Base-by-base conservation (phyloP, 139 green algal species). In the Chlamydomonas asymmetrica region DNA sequence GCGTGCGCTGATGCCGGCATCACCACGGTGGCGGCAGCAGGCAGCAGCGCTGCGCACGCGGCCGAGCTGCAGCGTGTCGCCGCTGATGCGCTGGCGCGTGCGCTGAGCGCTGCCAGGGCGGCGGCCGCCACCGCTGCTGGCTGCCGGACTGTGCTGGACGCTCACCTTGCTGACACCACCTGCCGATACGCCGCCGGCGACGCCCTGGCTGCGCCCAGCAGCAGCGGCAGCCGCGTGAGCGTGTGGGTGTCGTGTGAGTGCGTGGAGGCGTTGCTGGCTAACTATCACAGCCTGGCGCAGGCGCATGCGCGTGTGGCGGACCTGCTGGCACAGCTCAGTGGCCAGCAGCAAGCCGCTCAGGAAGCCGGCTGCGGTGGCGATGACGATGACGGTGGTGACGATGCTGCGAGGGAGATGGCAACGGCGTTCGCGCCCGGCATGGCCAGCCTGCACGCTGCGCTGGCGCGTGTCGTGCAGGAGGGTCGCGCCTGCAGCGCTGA, bases 401-500 rank as follows among this genome's bases (percentile, higher is more conserved):
- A 39, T 37, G 50, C 45, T 4, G 37, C 56, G 25, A 66, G 35
- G 5, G n/a, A 27, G 3, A 27, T 60, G 4, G 59, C 37, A 29
- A 23, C 52, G 34, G 49, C 61, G 6, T 56, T 40, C 50, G 61
- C 82, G 41, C 88, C 87, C 25, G 80, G 66, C 10, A 85, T 88
- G 84, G 34, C 60, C 0, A 27, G 57, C 4, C 74, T 89, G 60
- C 34, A 69, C 10, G 72, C 59, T 32, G 74, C 65, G 0, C 41
- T 93, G 4, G 27, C 43, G 0, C 59, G n/a, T n/a, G n/a, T n/a
- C n/a, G n/a, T n/a, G n/a, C n/a, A n/a, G n/a, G n/a, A n/a, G 27
- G 1, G 86, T 80, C 6, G 69, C 80, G 25, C 13, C 60, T 13
- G 74, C 84, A 59, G 74, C 75, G 1, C 25, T n/a, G 0, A 5